These are phyloP conservation scores for Nidularia pulvinata DNA, from an alignment of 768 basidiomycete genomes.

Conservation along the genomic window DNA sequence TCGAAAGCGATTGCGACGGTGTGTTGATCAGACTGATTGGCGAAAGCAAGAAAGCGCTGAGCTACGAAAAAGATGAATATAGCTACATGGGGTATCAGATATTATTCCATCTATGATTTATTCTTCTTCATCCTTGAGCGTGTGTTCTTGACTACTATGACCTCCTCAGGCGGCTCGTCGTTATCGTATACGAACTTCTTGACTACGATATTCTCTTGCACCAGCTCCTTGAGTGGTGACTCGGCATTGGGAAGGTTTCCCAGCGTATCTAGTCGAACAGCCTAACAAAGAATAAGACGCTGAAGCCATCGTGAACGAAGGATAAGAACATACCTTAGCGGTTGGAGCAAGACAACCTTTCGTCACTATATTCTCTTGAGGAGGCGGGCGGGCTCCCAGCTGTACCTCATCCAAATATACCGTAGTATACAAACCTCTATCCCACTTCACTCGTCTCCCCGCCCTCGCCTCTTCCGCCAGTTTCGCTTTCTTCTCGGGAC, in stretches of 20 bases:
- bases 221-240: slow-evolving; percentile 53
- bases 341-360: slow-evolving; percentile 72
- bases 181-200: slow-evolving; percentile 84
- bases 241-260: slow-evolving; percentile 69
- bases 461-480: slow-evolving; percentile 23
- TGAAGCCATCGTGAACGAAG: not conserved
- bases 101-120: slow-evolving; percentile 22
- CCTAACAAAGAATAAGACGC: slow-evolving; percentile 28
- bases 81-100: not conserved
- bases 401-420: slow-evolving; percentile 66
- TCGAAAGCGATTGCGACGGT: no score
- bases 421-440: slow-evolving; percentile 61
- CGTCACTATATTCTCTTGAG: slow-evolving; percentile 34
- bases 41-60: not conserved
- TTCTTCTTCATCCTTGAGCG: slow-evolving; percentile 55
- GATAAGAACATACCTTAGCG: slow-evolving; percentile 54
- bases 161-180: slow-evolving; percentile 41
- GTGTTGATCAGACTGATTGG: no score
- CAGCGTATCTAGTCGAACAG: slow-evolving; percentile 62
- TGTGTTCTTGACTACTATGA: slow-evolving; percentile 46
- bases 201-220: slow-evolving; percentile 65
- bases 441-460: slow-evolving; percentile 74
- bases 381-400: slow-evolving; percentile 41
- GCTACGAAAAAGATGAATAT: not conserved
- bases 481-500: slow-evolving; percentile 33